These are phyloP conservation scores for Geotrichum restrictum DNA, from an alignment of 1,139 yeast species.

Conservation along the genomic window DNA sequence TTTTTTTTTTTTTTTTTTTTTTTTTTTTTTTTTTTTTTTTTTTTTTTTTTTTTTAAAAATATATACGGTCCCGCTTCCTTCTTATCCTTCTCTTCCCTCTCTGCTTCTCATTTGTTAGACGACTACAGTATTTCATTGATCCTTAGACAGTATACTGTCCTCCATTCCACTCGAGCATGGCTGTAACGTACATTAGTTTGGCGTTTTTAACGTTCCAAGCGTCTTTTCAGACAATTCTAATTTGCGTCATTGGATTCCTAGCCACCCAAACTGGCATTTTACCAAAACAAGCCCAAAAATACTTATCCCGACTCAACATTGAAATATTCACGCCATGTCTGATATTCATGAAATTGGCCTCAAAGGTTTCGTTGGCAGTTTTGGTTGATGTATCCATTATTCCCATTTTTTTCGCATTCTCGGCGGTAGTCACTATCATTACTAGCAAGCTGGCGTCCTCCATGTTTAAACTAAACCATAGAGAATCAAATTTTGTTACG, in stretches of 20 bases:
- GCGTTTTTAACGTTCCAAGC: constrained; percentile 71
- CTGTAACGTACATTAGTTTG: constrained; percentile 52
- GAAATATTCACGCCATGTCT: constrained; percentile 81
- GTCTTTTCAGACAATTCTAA: constrained; percentile 68
- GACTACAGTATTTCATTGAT: no score
- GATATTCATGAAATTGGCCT: constrained; percentile 74
- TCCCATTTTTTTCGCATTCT: constrained; percentile 62
- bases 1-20: not conserved
- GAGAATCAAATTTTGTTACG: constrained; percentile 74
- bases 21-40: not conserved
- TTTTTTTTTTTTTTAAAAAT: not conserved
- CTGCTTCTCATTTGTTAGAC: no score
- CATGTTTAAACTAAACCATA: constrained; percentile 50
- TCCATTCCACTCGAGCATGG: constrained; percentile 13
- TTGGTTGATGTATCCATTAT: constrained; percentile 66
- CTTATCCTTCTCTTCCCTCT: no score
- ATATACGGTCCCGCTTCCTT: no score
- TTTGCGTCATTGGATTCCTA: constrained; percentile 66
- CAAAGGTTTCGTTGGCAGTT: constrained; percentile 62
- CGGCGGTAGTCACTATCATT: constrained; percentile 57
- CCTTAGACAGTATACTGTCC: no score
- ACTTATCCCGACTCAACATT: constrained; percentile 64
- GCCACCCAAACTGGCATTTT: constrained; percentile 62
- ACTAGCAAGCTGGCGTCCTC: constrained; percentile 52
- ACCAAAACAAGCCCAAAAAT: constrained; percentile 58